Evolutionary conservation across 305 asterid genomes (phyloP).

Genomic region (Rubia peregrina): DNA sequence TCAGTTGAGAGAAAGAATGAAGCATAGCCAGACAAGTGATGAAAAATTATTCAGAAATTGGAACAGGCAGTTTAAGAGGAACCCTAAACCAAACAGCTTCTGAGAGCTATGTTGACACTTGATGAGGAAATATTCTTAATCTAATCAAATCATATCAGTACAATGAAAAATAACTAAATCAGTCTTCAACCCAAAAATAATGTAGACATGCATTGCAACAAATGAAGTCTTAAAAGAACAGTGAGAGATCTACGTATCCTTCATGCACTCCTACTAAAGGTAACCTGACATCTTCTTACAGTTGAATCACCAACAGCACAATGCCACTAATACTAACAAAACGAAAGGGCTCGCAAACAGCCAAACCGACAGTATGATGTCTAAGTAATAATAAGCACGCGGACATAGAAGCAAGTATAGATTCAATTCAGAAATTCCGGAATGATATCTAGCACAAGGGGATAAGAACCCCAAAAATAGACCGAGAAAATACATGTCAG

Average conservation of each 20-base stretch:
- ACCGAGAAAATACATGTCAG: not conserved
- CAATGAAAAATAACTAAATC: not conserved
- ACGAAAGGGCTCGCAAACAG: not conserved
- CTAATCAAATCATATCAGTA: not conserved
- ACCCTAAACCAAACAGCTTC: not conserved
- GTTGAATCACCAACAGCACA: not conserved
- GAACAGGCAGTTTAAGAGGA: not conserved
- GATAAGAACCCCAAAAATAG: not conserved
- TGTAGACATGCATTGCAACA: not conserved
- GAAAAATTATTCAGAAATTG: not conserved
- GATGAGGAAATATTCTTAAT: not conserved
- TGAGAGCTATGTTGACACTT: not conserved
- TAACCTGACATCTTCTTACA: not conserved
- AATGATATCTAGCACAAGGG: too few relatives aligned
- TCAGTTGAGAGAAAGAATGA: not conserved
- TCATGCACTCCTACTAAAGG: not conserved
- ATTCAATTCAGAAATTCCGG: not conserved
- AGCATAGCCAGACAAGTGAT: not conserved
- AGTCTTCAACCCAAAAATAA: not conserved
- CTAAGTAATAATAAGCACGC: not conserved
- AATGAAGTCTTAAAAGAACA: not conserved
- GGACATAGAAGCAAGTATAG: not conserved
- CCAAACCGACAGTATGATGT: not conserved
- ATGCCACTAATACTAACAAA: not conserved
- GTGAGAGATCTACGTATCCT: not conserved